phyloP scores from a whole-genome alignment of 1,284 basidiomycete species.

The Dichomitus squalens region DNA sequence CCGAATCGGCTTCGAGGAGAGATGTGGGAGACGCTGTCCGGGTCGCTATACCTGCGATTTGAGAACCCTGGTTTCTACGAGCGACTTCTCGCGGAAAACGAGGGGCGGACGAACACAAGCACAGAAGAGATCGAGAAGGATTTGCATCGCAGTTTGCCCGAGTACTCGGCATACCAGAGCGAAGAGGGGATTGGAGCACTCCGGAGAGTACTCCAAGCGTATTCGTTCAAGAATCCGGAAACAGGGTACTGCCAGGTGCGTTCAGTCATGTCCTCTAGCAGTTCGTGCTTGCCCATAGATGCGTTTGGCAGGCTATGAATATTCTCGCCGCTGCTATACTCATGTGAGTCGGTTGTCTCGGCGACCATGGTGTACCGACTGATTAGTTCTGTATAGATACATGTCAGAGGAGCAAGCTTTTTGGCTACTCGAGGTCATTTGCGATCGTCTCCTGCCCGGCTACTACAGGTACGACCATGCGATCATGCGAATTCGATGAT shows the following conservation, averaged over 20 bases:
- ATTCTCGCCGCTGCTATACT: conserved; percentile 91
- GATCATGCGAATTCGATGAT: neutral
- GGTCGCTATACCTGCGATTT: conserved; percentile 91
- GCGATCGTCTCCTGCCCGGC: conserved; percentile 92
- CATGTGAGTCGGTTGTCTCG: conserved; percentile 57
- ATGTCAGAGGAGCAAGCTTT: conserved; percentile 99
- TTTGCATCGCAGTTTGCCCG: conserved; percentile 91
- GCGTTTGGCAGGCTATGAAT: conserved; percentile 77
- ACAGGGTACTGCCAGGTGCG: conserved; percentile 82
- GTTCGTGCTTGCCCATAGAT: neutral
- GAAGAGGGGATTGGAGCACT: conserved; percentile 86
- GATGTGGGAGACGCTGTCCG: conserved; percentile 98
- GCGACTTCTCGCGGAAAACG: conserved; percentile 78
- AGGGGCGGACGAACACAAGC: conserved; percentile 82
- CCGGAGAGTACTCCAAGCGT: conserved; percentile 92
- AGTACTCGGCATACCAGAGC: conserved; percentile 93
- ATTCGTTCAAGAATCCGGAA: conserved; percentile 97
- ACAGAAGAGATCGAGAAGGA: conserved; percentile 99
- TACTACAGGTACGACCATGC: conserved; percentile 86
- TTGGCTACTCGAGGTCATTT: conserved; percentile 95
- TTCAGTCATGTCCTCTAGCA: neutral
- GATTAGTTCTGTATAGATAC: conserved; percentile 58
- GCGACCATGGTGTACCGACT: neutral
- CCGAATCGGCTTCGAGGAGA: conserved; percentile 96
- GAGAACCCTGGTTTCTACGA: conserved; percentile 86